Base-by-base conservation (phyloP, 2,329 filamentous ascomycete genomes). In the Trichoderma arundinaceum region DNA sequence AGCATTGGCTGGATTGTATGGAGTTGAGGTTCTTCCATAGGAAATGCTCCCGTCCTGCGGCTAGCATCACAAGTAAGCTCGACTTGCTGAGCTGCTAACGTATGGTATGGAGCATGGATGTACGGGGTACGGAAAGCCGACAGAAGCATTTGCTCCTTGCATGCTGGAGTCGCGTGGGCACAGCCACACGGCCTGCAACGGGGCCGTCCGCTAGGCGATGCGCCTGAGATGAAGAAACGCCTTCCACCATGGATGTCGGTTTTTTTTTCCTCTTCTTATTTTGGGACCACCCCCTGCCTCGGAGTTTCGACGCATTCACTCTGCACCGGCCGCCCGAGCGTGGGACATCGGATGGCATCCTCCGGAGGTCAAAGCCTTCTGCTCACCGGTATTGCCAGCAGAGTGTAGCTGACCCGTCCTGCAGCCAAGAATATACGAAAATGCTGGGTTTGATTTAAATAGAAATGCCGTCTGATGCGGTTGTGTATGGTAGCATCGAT, bases 181-280 rank as follows among this genome's bases (percentile, higher is more conserved):
- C 68, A 69, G 68, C 66, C 66, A 69, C 68, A 63, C 68, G 66
- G 65, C 66, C 57, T 68, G 63, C 32, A 51, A 66, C 66, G 66
- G 68, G 64, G 49, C 64, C 62, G 63, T 66, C 68, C 66, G 66
- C 56, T 63, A 60, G 63, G 46, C 51, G 41, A 63, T 39, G 53
- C 48, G 53, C 51, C 22, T 33, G 38, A 52, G 48, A 60, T 44
- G 46, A 53, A 61, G 64, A 39, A 54, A 51, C 64, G 49, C 57
- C 49, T 60, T 49, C 57, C 33, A 17, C 13, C 35, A 22, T 10
- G 48, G 13, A 54, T 38, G 49, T 49, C 46, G 46, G 43, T 13
- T 35, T 19, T 35, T 33, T 54, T 41, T 5, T 7, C 22, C 22
- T 56, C 41, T 41, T 41, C 38, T 17, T 33, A 39, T 49, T 19